A percentile compares a stretch with the other conserved stretches of the same genome.
These are phyloP conservation scores for Rhodotorula diobovata DNA, from an alignment of 768 basidiomycete genomes.

Conservation along the genomic window DNA sequence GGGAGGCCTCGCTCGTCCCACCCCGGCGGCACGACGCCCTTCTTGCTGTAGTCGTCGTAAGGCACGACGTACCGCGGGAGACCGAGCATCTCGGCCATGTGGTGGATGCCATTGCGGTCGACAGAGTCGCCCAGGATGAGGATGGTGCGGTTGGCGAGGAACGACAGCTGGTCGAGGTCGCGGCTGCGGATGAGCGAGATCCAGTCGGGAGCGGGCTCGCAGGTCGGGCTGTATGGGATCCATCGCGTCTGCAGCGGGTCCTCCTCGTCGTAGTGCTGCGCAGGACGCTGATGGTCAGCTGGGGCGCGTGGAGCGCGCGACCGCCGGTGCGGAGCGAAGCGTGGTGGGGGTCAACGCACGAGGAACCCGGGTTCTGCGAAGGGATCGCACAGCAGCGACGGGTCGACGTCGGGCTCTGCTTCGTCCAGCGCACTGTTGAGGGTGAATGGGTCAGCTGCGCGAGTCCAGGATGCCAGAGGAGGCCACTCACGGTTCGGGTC, in stretches of 20 bases:
- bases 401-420: neutral
- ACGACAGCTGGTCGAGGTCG: slow-evolving; percentile 18
- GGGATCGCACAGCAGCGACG: slow-evolving; percentile 27
- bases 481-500: neutral
- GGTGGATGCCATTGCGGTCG: slow-evolving; percentile 40
- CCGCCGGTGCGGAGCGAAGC: neutral
- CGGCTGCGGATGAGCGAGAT: slow-evolving; percentile 16
- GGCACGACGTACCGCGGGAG: slow-evolving; percentile 35
- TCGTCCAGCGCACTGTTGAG: neutral
- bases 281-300: neutral
- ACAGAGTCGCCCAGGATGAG: slow-evolving; percentile 43
- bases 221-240: slow-evolving; percentile 33
- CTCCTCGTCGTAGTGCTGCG: slow-evolving; percentile 26
- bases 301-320: too few species aligned
- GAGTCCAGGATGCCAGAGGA: neutral
- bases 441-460: neutral
- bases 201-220: slow-evolving; percentile 41
- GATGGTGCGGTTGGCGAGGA: slow-evolving; percentile 40
- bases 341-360: neutral
- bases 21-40: slow-evolving; percentile 22
- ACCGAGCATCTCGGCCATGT: slow-evolving; percentile 39
- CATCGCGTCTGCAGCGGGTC: slow-evolving; percentile 25
- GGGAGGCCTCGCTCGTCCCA: slow-evolving; percentile 40
- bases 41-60: slow-evolving; percentile 36
- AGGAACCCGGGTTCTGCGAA: slow-evolving; percentile 39